Percentiles rank a stretch among this genome's conserved stretches.
These are phyloP conservation scores for Gardenia jasminoides DNA, from an alignment of 257 asterid genomes.

Conservation along the genomic window DNA sequence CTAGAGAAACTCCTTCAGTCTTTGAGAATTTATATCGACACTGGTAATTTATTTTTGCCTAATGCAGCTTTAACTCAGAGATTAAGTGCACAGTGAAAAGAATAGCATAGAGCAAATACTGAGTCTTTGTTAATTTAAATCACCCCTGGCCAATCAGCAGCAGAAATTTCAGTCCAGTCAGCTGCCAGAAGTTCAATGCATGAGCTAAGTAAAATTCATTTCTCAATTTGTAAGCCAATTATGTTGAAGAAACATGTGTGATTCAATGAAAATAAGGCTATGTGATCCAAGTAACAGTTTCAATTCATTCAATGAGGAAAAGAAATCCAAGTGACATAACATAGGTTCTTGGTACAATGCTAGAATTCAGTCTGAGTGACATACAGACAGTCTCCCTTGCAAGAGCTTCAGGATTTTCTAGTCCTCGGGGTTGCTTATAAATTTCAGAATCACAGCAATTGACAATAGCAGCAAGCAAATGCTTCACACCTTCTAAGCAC, in stretches of 20 bases:
- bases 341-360: background rate
- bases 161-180: background rate
- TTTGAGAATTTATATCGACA: background rate
- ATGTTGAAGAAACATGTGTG: background rate
- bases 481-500: constrained; percentile 59
- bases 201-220: background rate
- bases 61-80: background rate
- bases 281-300: background rate
- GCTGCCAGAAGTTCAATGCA: constrained; percentile 4
- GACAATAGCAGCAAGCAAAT: constrained; percentile 44
- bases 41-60: background rate
- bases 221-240: background rate
- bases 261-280: background rate
- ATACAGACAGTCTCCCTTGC: constrained; percentile 49
- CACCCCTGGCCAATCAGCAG: background rate
- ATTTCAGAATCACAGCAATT: constrained; percentile 62
- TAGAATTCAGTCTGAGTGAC: constrained; percentile 8
- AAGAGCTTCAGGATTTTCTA: constrained; percentile 64
- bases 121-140: background rate
- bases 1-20: background rate
- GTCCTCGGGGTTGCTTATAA: constrained; percentile 60
- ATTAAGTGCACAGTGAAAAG: background rate
- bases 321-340: background rate
- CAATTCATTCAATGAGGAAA: background rate
- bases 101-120: background rate